Percentiles rank a stretch among this genome's conserved stretches.
phyloP scores from a whole-genome alignment of 2,329 filamentous ascomycete species.

The Plectosphaerella plurivora region DNA sequence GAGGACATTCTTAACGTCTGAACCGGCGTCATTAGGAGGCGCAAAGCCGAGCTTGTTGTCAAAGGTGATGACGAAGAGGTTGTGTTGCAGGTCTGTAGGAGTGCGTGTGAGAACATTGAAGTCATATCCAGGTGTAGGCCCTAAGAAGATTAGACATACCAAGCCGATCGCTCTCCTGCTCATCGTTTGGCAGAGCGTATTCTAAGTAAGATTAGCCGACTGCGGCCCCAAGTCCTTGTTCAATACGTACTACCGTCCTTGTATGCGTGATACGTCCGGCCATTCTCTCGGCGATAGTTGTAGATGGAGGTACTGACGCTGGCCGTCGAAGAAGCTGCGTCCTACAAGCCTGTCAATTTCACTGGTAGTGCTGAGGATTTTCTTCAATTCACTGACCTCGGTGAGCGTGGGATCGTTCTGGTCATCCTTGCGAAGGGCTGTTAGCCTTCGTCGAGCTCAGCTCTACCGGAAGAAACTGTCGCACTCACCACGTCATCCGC shows the following conservation, averaged over 20 bases:
- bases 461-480: background rate
- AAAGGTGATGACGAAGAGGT: conserved; percentile 17
- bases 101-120: background rate
- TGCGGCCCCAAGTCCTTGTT: too few species aligned
- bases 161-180: conserved; percentile 5
- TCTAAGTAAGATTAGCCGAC: background rate
- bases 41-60: conserved; percentile 15
- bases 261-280: background rate
- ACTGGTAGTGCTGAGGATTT: background rate
- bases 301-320: conserved; percentile 3
- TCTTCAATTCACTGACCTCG: background rate
- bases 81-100: conserved; percentile 19
- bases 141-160: background rate
- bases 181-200: conserved; percentile 10
- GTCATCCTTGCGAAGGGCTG: background rate
- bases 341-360: background rate
- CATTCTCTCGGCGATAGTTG: background rate
- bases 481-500: background rate
- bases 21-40: background rate
- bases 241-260: background rate
- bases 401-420: background rate
- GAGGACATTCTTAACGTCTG: conserved; percentile 14
- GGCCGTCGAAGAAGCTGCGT: background rate
- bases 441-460: background rate
- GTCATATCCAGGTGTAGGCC: background rate